Evolutionary conservation across 495 filamentous ascomycete genomes (phyloP).

Genomic region (Lentithecium fluviatile): DNA sequence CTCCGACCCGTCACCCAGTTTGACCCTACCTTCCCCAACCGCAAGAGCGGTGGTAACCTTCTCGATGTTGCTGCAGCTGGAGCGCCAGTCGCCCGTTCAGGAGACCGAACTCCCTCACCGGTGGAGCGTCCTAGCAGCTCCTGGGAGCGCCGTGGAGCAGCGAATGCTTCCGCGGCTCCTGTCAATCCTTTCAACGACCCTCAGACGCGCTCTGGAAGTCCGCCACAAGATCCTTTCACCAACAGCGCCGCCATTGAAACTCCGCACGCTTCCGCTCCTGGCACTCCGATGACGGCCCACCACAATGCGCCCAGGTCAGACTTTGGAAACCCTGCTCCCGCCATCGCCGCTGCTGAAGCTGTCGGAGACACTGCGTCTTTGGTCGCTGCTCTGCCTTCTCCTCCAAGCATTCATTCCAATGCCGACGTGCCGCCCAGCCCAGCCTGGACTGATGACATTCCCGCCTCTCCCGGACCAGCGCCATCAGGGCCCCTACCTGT

Average conservation of each 20-base stretch:
- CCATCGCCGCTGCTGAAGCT: conserved; percentile 35
- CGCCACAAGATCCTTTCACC: conserved; percentile 45
- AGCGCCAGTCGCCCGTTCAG: conserved; percentile 22
- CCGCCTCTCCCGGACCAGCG: conserved; percentile 46
- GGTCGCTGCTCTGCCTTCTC: conserved; percentile 42
- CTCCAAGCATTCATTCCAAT: conserved; percentile 37
- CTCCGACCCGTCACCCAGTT: conserved; percentile 88
- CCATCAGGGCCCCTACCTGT: conserved; percentile 37
- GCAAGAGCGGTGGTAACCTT: conserved; percentile 46
- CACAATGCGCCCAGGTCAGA: conserved; percentile 4
- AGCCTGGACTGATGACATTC: conserved; percentile 52
- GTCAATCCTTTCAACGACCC: conserved; percentile 44
- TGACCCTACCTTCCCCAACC: conserved; percentile 63
- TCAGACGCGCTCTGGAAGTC: conserved; percentile 41
- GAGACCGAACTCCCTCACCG: conserved; percentile 31
- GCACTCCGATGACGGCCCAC: background rate
- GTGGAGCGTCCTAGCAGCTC: conserved; percentile 43
- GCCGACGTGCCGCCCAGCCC: conserved; percentile 54
- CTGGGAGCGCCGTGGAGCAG: conserved; percentile 52
- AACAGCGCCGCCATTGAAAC: conserved; percentile 49
- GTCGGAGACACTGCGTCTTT: conserved; percentile 50
- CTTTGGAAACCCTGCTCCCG: conserved; percentile 36
- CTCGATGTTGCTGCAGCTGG: conserved; percentile 44
- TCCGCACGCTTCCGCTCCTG: conserved; percentile 25
- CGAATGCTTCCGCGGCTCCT: conserved; percentile 45